Conservation (phyloP, 305 asterid genomes). For the Solanum aculeatissimum region DNA sequence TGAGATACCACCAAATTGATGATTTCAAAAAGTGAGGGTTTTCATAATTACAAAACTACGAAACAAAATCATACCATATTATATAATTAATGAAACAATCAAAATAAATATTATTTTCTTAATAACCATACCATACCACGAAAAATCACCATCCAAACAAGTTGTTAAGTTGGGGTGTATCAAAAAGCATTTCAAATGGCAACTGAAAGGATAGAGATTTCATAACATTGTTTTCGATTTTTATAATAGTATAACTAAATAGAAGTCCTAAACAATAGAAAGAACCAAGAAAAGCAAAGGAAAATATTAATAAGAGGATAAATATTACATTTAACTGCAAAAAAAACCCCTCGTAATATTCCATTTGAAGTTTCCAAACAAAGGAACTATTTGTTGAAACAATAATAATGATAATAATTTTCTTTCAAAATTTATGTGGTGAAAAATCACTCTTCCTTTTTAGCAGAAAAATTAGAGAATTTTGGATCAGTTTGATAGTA, state of each 20-base stretch:
- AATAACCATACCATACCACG: too few relatives aligned
- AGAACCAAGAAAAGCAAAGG: neutral
- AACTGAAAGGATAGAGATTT: neutral
- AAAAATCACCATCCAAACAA: too few relatives aligned
- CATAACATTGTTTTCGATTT: neutral
- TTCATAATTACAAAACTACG: too few relatives aligned
- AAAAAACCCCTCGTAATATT: neutral
- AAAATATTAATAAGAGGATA: neutral
- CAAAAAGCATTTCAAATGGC: too few relatives aligned
- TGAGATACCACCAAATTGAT: too few relatives aligned
- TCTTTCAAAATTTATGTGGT: neutral
- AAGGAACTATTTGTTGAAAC: neutral
- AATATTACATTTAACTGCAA: neutral
- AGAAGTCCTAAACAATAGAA: too few relatives aligned
- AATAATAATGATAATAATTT: neutral
- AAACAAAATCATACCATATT: too few relatives aligned
- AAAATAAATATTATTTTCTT: too few relatives aligned
- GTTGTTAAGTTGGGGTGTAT: too few relatives aligned
- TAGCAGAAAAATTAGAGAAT: slow-evolving; percentile 12
- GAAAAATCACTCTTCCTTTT: neutral
- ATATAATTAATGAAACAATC: too few relatives aligned
- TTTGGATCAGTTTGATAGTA: slow-evolving; percentile 66
- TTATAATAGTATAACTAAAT: too few relatives aligned
- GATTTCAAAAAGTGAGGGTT: too few relatives aligned
- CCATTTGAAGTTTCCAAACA: neutral